A percentile compares a stretch with the other conserved stretches of the same genome.
Conservation (phyloP, 106 monocot genomes). For the Acorus gramineus region DNA sequence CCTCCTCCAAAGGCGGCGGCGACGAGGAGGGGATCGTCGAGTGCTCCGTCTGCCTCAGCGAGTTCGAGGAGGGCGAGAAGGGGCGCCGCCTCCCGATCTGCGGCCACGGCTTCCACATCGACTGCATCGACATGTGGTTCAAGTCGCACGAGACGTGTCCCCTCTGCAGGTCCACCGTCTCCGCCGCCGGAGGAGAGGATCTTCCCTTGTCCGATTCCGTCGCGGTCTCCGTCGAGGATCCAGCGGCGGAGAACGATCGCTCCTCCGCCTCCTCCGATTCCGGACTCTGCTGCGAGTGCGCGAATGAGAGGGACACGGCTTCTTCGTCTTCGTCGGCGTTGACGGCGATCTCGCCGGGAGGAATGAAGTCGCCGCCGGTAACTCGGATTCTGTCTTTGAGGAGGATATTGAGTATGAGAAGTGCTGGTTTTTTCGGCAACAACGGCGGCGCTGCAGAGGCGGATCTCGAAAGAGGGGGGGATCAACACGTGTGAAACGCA, state of each 20-base stretch:
- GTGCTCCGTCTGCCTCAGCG: conserved; percentile 22
- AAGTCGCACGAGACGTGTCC: conserved; percentile 8
- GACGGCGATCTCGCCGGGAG: conserved; percentile 1
- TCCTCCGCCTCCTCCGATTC: too few relatives aligned
- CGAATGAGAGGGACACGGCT: neutral
- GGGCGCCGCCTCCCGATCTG: conserved; percentile 3
- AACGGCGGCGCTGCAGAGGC: neutral
- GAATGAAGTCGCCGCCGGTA: conserved; percentile 5
- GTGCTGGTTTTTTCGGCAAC: neutral
- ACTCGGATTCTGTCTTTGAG: conserved; percentile 6
- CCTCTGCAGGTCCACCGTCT: conserved; percentile 10
- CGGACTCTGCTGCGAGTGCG: conserved; percentile 1
- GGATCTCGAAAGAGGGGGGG: conserved; percentile 2
- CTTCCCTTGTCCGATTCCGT: neutral
- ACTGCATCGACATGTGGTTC: conserved; percentile 21
- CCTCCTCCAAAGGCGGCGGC: neutral
- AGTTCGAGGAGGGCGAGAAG: conserved; percentile 5
- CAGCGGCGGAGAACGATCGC: neutral
- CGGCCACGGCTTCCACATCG: conserved; percentile 14
- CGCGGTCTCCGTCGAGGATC: neutral
- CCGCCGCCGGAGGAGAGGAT: neutral
- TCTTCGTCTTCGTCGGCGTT: neutral
- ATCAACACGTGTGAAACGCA: too few relatives aligned
- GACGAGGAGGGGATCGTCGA: neutral
- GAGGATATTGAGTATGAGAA: conserved; percentile 2